Conservation (phyloP, 2,329 filamentous ascomycete species). For the Onygena corvina region DNA sequence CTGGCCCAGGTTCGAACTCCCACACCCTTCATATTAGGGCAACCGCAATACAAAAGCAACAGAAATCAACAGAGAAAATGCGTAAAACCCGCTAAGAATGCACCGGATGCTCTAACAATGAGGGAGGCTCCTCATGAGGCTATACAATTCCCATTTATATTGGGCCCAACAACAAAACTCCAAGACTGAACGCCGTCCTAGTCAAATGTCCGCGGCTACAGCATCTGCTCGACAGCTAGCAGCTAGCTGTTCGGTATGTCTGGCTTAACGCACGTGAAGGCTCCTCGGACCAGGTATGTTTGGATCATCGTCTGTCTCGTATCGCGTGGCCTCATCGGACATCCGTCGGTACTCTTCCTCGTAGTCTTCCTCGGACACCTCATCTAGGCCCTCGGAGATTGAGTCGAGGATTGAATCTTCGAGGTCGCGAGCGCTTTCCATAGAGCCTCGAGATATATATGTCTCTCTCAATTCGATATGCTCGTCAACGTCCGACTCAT, state of each 20-base stretch:
- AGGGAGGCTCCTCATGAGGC: neutral
- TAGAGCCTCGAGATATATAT: constrained; percentile 43
- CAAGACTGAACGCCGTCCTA: neutral
- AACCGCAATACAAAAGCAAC: neutral
- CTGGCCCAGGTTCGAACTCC: neutral
- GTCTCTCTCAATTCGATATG: constrained; percentile 37
- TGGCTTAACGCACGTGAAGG: neutral
- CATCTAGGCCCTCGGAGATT: constrained; percentile 15
- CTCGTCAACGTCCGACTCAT: constrained; percentile 34
- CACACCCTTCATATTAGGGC: too few relatives aligned
- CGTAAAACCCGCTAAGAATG: constrained; percentile 2
- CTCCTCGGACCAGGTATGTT: neutral
- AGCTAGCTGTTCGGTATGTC: neutral
- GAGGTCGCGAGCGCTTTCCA: constrained; percentile 35
- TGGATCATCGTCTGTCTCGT: constrained; percentile 22
- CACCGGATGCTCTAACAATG: constrained; percentile 4
- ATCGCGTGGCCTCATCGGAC: neutral
- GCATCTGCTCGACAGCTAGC: neutral
- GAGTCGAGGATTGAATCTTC: constrained; percentile 32
- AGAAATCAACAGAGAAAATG: neutral
- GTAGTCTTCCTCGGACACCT: constrained; percentile 29
- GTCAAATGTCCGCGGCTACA: constrained; percentile 1
- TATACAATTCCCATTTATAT: constrained; percentile 1
- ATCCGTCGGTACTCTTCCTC: constrained; percentile 14
- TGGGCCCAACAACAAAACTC: neutral